phyloP scores from a whole-genome alignment of 306 rosid species.

The Carpinus fangiana region DNA sequence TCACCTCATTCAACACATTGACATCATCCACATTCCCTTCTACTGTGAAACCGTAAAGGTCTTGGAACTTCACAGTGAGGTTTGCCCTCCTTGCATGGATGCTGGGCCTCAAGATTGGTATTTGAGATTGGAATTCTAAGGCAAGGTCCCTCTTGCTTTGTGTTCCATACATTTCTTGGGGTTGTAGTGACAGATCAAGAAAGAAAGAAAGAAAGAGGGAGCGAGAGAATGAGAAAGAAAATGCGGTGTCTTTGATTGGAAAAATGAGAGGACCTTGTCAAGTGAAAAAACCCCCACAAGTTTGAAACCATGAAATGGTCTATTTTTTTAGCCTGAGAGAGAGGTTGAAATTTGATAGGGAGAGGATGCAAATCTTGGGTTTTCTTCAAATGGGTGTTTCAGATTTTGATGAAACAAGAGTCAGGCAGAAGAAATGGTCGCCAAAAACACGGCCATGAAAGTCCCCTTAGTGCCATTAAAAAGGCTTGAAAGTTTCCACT shows the following conservation, averaged over 20 bases:
- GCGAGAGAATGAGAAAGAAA: not conserved
- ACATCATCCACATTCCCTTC: slow-evolving; percentile 99
- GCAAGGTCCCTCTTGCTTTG: slow-evolving; percentile 80
- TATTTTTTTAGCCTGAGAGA: slow-evolving; percentile 32
- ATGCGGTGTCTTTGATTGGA: slow-evolving; percentile 23
- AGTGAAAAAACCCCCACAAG: slow-evolving; percentile 39
- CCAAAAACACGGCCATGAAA: slow-evolving; percentile 25
- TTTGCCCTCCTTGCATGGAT: slow-evolving; percentile 89
- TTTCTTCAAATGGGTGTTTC: slow-evolving; percentile 24
- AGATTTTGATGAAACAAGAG: slow-evolving; percentile 30
- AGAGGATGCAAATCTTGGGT: slow-evolving; percentile 21
- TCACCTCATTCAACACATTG: slow-evolving; percentile 90
- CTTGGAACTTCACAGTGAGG: slow-evolving; percentile 93
- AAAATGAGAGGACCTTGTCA: slow-evolving; percentile 35
- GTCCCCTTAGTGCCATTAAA: slow-evolving; percentile 21
- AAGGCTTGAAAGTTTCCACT: slow-evolving; percentile 27
- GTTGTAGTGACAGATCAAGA: slow-evolving; percentile 38
- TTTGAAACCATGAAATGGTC: slow-evolving; percentile 49
- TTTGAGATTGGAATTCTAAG: slow-evolving; percentile 82
- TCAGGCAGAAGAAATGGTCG: slow-evolving; percentile 14
- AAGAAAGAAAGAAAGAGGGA: slow-evolving; percentile 19
- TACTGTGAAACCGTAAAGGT: slow-evolving; percentile 89
- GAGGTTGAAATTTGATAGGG: slow-evolving; percentile 28
- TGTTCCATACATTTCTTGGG: slow-evolving; percentile 66
- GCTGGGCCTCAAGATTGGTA: slow-evolving; percentile 85